A percentile compares a stretch with the other conserved stretches of the same genome.
Evolutionary conservation across 2,329 filamentous ascomycete genomes (phyloP).

Genomic region (Aspergillus tanneri): DNA sequence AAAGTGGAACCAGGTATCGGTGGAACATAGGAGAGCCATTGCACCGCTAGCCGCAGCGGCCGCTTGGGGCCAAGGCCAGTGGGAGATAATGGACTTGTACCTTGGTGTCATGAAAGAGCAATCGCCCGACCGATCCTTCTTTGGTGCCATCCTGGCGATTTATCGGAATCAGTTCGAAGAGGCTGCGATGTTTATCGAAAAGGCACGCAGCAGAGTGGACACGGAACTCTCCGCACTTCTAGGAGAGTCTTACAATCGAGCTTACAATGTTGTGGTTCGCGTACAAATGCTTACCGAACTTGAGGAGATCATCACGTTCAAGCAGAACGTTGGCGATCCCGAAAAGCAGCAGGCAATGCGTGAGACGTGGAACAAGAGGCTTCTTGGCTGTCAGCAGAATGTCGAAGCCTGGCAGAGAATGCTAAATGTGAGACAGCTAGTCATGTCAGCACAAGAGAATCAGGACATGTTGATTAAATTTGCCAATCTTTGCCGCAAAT

Average conservation of each 20-base stretch:
- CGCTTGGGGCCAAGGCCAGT: constrained; percentile 93
- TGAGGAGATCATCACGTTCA: constrained; percentile 97
- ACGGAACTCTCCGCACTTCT: constrained; percentile 93
- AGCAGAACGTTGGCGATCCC: constrained; percentile 75
- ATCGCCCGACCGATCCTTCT: constrained; percentile 94
- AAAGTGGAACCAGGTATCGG: constrained; percentile 86
- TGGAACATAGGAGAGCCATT: constrained; percentile 85
- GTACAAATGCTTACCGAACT: constrained; percentile 99
- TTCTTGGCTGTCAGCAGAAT: constrained; percentile 93
- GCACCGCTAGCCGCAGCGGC: constrained; percentile 91
- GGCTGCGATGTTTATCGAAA: constrained; percentile 80
- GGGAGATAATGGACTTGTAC: constrained; percentile 98
- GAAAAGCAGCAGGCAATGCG: constrained; percentile 90
- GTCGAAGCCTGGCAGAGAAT: constrained; percentile 98
- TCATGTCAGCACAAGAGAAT: constrained; percentile 87
- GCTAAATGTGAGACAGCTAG: constrained; percentile 88
- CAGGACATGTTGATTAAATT: constrained; percentile 99
- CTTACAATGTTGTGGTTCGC: constrained; percentile 95
- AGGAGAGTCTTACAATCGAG: constrained; percentile 95
- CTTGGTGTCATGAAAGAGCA: constrained; percentile 89
- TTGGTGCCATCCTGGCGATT: constrained; percentile 90
- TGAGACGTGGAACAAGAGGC: constrained; percentile 88
- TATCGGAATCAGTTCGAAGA: constrained; percentile 95
- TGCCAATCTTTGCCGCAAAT: constrained; percentile 95
- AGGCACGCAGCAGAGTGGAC: constrained; percentile 91